Conservation (phyloP, 169 alveolate species). For the Cryptosporidium baileyi region DNA sequence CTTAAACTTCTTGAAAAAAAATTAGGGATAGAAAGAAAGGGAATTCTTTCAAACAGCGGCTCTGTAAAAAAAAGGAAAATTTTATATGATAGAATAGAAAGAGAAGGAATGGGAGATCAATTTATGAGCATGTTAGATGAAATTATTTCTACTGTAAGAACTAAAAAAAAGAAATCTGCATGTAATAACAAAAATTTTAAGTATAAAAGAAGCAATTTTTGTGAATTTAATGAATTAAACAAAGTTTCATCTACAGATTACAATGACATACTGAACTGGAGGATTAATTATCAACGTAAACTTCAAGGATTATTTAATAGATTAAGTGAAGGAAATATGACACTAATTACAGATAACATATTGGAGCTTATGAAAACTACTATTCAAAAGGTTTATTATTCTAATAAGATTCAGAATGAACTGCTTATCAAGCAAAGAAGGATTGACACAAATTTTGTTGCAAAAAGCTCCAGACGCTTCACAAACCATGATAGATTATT, state of each 20-base stretch:
- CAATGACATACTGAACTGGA: not conserved
- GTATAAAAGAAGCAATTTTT: not conserved
- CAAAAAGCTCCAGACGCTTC: too few relatives aligned
- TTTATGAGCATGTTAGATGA: conserved; percentile 39
- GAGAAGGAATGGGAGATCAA: conserved; percentile 57
- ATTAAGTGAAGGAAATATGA: conserved; percentile 68
- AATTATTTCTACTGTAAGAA: not conserved
- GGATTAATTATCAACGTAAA: not conserved
- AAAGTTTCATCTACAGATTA: not conserved
- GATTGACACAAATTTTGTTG: not conserved
- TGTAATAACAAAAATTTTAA: not conserved
- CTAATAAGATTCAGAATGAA: not conserved
- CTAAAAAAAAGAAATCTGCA: not conserved
- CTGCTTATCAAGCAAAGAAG: not conserved
- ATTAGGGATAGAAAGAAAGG: not conserved
- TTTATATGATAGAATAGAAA: conserved; percentile 23
- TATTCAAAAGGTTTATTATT: not conserved
- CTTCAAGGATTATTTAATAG: conserved; percentile 54
- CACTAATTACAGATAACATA: conserved; percentile 4
- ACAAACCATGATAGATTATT: not conserved
- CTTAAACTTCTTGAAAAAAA: conserved; percentile 7
- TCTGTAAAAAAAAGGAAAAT: not conserved
- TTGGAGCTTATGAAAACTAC: not conserved
- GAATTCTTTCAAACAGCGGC: not conserved
- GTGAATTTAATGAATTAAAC: not conserved